Percentiles rank a stretch among this genome's conserved stretches.
Conservation (phyloP, 768 basidiomycete species). For the Royoungia palumana region DNA sequence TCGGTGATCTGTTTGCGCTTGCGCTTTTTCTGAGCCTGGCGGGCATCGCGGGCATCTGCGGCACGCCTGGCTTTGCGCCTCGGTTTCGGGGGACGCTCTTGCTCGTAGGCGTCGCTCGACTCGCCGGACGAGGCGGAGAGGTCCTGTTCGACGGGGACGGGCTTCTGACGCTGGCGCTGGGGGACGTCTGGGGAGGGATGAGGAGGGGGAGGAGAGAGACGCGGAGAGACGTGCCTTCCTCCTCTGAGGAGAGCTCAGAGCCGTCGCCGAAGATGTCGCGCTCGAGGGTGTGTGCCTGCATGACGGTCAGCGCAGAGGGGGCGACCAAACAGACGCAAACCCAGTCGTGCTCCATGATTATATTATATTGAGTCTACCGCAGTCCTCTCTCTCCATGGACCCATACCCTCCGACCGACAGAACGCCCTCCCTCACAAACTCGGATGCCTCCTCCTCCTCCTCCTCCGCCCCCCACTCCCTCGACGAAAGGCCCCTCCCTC, state of each 20-base stretch:
- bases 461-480: slow-evolving; percentile 17
- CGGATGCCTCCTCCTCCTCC: slow-evolving; percentile 23
- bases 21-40: slow-evolving; percentile 47
- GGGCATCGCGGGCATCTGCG: slow-evolving; percentile 42
- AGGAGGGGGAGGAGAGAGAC: not conserved
- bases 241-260: slow-evolving; percentile 78
- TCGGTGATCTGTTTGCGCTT: slow-evolving; percentile 60
- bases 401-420: slow-evolving; percentile 14
- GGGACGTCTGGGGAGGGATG: slow-evolving; percentile 36
- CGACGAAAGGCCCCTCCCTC: slow-evolving; percentile 21
- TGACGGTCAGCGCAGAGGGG: slow-evolving; percentile 2
- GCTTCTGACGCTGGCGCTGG: slow-evolving; percentile 37
- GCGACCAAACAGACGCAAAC: slow-evolving; percentile 13
- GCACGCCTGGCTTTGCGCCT: slow-evolving; percentile 34
- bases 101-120: slow-evolving; percentile 54
- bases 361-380: no score
- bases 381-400: slow-evolving; percentile 23
- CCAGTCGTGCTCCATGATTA: no score
- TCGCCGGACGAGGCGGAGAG: slow-evolving; percentile 36
- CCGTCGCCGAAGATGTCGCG: slow-evolving; percentile 82
- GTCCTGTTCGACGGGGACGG: slow-evolving; percentile 33
- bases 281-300: slow-evolving; percentile 42
- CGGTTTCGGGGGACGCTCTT: slow-evolving; percentile 28
- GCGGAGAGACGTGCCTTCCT: slow-evolving; percentile 41
- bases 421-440: slow-evolving; percentile 28